phyloP scores from a whole-genome alignment of 495 filamentous ascomycete species.

The Penicillium lagena region DNA sequence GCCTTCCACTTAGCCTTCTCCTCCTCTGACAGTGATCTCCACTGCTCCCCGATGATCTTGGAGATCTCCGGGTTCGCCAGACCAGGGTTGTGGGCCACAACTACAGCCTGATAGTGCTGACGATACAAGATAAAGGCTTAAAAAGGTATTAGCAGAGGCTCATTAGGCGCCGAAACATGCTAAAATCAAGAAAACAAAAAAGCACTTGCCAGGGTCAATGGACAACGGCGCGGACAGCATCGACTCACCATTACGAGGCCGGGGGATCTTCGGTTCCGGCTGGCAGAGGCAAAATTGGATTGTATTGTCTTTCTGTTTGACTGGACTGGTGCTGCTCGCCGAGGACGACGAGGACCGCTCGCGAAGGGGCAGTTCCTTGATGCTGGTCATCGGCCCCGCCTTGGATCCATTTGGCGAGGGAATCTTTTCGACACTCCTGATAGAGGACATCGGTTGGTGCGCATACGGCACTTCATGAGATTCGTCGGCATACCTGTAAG shows the following conservation, averaged over 20 bases:
- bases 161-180: too few species aligned
- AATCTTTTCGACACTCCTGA: slow-evolving; percentile 5
- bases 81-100: slow-evolving; percentile 77
- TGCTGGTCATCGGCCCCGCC: neutral
- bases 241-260: slow-evolving; percentile 88
- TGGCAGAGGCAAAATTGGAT: slow-evolving; percentile 85
- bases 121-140: slow-evolving; percentile 97
- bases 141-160: slow-evolving; percentile 12
- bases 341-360: slow-evolving; percentile 24
- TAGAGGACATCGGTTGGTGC: slow-evolving; percentile 21
- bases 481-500: slow-evolving; percentile 17
- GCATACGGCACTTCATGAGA: slow-evolving; percentile 19
- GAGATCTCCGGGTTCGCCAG: slow-evolving; percentile 96
- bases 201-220: slow-evolving; percentile 19
- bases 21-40: slow-evolving; percentile 68
- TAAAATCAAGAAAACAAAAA: slow-evolving; percentile 8
- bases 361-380: slow-evolving; percentile 16
- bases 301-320: slow-evolving; percentile 28
- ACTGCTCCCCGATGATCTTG: slow-evolving; percentile 94
- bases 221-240: slow-evolving; percentile 8
- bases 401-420: slow-evolving; percentile 5
- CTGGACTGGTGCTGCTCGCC: slow-evolving; percentile 29
- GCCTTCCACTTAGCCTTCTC: slow-evolving; percentile 82
- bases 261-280: slow-evolving; percentile 85
- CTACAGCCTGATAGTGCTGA: slow-evolving; percentile 80